Base-by-base conservation (phyloP, 140 eudicot species). In the Eryngium alpinum region DNA sequence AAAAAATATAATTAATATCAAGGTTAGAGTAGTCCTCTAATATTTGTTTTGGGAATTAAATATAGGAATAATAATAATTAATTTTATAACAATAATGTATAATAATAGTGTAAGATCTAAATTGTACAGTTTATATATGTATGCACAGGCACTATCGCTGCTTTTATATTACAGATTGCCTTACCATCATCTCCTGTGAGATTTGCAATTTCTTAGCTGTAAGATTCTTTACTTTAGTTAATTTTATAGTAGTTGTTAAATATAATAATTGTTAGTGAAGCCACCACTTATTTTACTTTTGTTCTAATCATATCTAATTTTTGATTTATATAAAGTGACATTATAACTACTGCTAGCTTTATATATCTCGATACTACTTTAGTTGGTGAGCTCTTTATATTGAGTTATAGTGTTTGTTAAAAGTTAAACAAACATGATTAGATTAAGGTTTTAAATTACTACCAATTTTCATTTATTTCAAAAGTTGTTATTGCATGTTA, bases 401-500 rank as follows among this genome's bases (percentile, higher is more conserved):
- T 12, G 1, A 46, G 59, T 74, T 33, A 75, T 49, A 14, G 2
- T 75, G 79, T 44, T 49, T 17, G 14, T 46, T 46, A 44, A 75
- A 75, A 75, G 79, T 49, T 75, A 49, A 75, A 75, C 79, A 75
- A n/a, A 75, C 53, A 14, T 25, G 38, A 44, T 75, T 75, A 43
- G 14, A 12, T n/a, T 46, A 74, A 74, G 0, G 52, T 38, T 22
- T 24, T 50, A 73, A 31, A 24, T 73, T 5, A 44, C 6, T 32
- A 32, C 46, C 46, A 38, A 38, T 38, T 38, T 4, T 38, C 46
- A 38, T 38, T 38, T 7, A 38, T 38, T 38, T 38, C 46, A 38
- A 38, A 38, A 38, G 46, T 2, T 2, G 46, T 38, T 53, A 2
- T 18, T 53, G 60, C 60, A 53, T 53, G n/a, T n/a, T n/a, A n/a